Evolutionary conservation across 306 rosid species (phyloP).

Genomic region (Urtica urens): DNA sequence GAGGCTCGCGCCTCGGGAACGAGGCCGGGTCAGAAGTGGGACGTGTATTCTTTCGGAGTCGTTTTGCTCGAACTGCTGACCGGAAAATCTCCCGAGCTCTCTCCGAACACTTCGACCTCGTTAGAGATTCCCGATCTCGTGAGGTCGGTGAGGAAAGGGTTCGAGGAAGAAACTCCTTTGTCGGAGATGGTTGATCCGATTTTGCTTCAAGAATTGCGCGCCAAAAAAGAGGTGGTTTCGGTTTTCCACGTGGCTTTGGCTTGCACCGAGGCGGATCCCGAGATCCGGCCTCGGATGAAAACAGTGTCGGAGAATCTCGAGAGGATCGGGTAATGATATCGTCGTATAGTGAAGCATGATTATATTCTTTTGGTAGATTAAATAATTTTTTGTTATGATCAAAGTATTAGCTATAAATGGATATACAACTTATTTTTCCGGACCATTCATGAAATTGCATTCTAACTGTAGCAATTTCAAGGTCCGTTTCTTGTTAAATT

Average conservation of each 20-base stretch:
- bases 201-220: constrained; percentile 78
- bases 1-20: constrained; percentile 60
- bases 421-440: constrained; percentile 11
- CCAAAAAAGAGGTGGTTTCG: constrained; percentile 83
- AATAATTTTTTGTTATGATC: no score
- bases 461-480: no score
- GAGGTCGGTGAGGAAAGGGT: constrained; percentile 88
- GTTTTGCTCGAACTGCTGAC: constrained; percentile 78
- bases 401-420: no score
- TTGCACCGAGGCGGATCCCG: constrained; percentile 85
- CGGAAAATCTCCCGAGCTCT: constrained; percentile 83
- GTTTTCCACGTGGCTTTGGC: constrained; percentile 77
- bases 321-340: constrained; percentile 33
- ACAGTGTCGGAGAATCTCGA: constrained; percentile 82
- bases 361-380: no score
- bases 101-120: constrained; percentile 83
- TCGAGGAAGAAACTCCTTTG: constrained; percentile 76
- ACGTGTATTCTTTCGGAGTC: constrained; percentile 80
- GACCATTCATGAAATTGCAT: background rate
- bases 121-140: constrained; percentile 66
- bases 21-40: constrained; percentile 89
- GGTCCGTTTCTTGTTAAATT: no score
- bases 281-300: constrained; percentile 82
- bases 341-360: no score
- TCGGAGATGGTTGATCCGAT: constrained; percentile 87